phyloP scores from a whole-genome alignment of 352 stramenopile genomes.

The Phytophthora pluvialis region DNA sequence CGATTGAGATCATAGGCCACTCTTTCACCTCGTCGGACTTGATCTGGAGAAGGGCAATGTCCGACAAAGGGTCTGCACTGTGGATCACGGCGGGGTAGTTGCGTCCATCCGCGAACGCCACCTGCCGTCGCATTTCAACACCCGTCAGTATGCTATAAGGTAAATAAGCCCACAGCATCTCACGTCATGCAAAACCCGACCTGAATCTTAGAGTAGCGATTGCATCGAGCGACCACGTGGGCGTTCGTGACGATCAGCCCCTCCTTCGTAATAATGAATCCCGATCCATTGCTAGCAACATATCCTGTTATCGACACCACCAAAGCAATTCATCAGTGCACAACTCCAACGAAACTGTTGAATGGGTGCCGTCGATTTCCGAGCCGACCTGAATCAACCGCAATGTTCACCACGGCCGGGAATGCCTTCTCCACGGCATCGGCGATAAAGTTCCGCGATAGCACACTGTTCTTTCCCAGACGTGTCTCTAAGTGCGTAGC shows the following conservation, averaged over 20 bases:
- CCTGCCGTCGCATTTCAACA: slow-evolving; percentile 29
- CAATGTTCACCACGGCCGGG: slow-evolving; percentile 91
- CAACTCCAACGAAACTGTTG: not conserved
- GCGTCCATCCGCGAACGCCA: slow-evolving; percentile 87
- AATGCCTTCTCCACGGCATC: slow-evolving; percentile 90
- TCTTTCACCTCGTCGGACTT: slow-evolving; percentile 55
- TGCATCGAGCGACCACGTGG: slow-evolving; percentile 88
- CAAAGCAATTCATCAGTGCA: slow-evolving; percentile 4
- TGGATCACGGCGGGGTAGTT: slow-evolving; percentile 82
- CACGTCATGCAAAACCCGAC: slow-evolving; percentile 24
- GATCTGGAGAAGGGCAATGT: slow-evolving; percentile 93
- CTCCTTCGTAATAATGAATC: slow-evolving; percentile 91
- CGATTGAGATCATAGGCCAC: slow-evolving; percentile 78
- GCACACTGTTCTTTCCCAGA: slow-evolving; percentile 18
- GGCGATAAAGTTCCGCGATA: slow-evolving; percentile 88
- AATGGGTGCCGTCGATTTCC: not conserved
- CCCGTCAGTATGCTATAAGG: not conserved
- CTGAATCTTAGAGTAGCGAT: slow-evolving; percentile 84
- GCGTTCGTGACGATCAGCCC: slow-evolving; percentile 94
- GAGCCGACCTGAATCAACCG: slow-evolving; percentile 61
- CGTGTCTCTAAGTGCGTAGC: slow-evolving; percentile 31
- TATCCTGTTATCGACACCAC: slow-evolving; percentile 44
- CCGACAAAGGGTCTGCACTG: slow-evolving; percentile 86
- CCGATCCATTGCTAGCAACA: slow-evolving; percentile 85
- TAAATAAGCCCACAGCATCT: not conserved